Evolutionary conservation across 2,329 filamentous ascomycete species (phyloP), one percentile per base, ranked within the genome.

Genomic region (Cercospora sp.): DNA sequence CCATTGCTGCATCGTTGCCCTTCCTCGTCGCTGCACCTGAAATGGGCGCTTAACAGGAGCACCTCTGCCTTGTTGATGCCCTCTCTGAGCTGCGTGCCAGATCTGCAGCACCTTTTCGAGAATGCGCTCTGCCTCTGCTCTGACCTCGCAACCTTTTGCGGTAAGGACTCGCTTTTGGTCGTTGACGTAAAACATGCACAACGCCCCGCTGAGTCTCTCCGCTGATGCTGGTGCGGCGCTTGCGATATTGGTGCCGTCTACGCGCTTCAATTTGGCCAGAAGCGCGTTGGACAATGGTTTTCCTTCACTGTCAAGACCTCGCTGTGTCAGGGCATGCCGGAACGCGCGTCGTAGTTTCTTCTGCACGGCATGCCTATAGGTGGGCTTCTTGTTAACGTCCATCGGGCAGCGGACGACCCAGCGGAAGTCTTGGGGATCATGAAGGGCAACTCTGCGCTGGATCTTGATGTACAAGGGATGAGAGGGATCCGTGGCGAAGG

Each of bases 301-400:
- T 7, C 78, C 80, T 31, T 79, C 64, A 12, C 68, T 64, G 70
- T 82, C 79, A 72, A 80, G 85, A 2, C 86, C 86, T 62, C 78
- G 77, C 23, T 77, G 78, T 66, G 76, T 79, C 74, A 88, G 73
- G 12, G 82, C 82, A 60, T 81, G 76, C 55, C 73, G 72, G 59
- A 88, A 82, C 2, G 84, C 84, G 31, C 77, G 71, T 53, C 81
- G 78, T 30, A 83, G 71, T 73, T 83, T 81, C 67, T 82, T 79
- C 26, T 76, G 76, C 26, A 77, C 77, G 76, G 80, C 82, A 12
- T 80, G 82, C 20, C 86, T 79, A n/a, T 87, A 79, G 23, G 82
- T 81, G 7, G 78, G 77, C 65, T 82, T 84, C 23, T 76, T 75
- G 3, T 70, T 64, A 73, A 75, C 63, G 68, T 73, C 68, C 63